A percentile compares a stretch with the other conserved stretches of the same genome.
These are phyloP conservation scores for Biancaea sappan DNA, from an alignment of 306 rosid genomes.

Conservation along the genomic window DNA sequence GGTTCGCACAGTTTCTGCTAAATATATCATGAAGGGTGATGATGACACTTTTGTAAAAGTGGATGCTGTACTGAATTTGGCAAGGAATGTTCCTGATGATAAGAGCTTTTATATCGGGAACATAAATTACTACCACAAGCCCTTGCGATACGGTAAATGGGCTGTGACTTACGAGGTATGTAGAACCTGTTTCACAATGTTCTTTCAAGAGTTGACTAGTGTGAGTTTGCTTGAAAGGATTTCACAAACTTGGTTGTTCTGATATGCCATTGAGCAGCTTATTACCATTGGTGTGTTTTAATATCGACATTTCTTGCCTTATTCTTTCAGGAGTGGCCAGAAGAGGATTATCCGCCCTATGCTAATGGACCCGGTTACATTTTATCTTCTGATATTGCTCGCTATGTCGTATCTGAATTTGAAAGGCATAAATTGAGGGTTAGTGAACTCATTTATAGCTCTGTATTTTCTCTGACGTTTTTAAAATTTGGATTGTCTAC, in stretches of 20 bases:
- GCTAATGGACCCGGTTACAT: constrained; percentile 96
- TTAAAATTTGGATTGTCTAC: too few species aligned
- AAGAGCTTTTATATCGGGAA: constrained; percentile 86
- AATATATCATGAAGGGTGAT: constrained; percentile 91
- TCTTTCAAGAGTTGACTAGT: constrained; percentile 17
- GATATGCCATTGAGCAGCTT: background rate
- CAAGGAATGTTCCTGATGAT: constrained; percentile 46
- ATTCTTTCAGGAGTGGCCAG: constrained; percentile 86
- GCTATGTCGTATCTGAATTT: constrained; percentile 60
- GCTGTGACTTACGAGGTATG: constrained; percentile 92
- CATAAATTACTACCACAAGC: constrained; percentile 85
- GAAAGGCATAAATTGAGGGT: constrained; percentile 73
- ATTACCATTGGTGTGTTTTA: too few species aligned
- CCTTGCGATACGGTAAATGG: constrained; percentile 96
- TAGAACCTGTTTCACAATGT: constrained; percentile 4
- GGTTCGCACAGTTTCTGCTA: constrained; percentile 70
- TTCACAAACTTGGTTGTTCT: background rate
- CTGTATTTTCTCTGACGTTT: constrained; percentile 26
- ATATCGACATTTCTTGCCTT: constrained; percentile 29
- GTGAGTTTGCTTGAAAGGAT: background rate
- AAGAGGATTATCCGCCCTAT: constrained; percentile 85
- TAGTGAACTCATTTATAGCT: constrained; percentile 18
- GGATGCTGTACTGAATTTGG: constrained; percentile 58
- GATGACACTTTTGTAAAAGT: constrained; percentile 94
- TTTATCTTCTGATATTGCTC: constrained; percentile 71